Evolutionary conservation across 2,329 filamentous ascomycete genomes (phyloP), one percentile per base, ranked within the genome.

Genomic region (Colletotrichum cuscutae): DNA sequence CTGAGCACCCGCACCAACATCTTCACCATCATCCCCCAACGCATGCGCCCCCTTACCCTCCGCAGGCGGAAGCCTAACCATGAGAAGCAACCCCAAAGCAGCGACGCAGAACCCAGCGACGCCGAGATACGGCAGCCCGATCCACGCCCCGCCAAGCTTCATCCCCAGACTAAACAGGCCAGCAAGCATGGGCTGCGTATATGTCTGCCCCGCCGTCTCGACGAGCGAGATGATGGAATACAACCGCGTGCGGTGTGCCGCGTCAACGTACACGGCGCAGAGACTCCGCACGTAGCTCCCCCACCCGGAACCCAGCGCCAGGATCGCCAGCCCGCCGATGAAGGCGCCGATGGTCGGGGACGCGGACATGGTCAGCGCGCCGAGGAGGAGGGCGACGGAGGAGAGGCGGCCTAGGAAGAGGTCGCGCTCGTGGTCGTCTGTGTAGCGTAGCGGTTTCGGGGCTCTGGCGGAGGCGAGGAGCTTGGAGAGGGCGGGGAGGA

Each of bases 121-220:
- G 5, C 78, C 80, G 37, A 81, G 66, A 61, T 81, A 81, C 15
- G 79, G 80, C 49, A 81, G 53, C 2, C 79, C 79, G 11, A 80
- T 77, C 78, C 77, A 78, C 5, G 52, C 19, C 13, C 78, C 78
- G 13, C 76, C 78, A 7, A 77, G 61, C 37, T 71, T 72, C 79
- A 81, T 80, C 15, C 79, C 79, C 6, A 77, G 68, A 1, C 75
- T 76, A 46, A 80, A 81, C 8, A 81, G 73, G 3, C 68, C 78
- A 0, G 79, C 79, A 7, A 81, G 77, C 26, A 75, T 76, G 19
- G 79, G 78, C n/a, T 72, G 73, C 24, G 77, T 37, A 76, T 78
- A 80, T 5, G 79, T 64, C 64, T 74, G 71, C 46, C 77, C 77
- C 7, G 67, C 73, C 28, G 77, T 76, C 30, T 77, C 76, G 3